phyloP scores from a whole-genome alignment of 2,329 filamentous ascomycete genomes.

The Ceratocystis harringtonii region DNA sequence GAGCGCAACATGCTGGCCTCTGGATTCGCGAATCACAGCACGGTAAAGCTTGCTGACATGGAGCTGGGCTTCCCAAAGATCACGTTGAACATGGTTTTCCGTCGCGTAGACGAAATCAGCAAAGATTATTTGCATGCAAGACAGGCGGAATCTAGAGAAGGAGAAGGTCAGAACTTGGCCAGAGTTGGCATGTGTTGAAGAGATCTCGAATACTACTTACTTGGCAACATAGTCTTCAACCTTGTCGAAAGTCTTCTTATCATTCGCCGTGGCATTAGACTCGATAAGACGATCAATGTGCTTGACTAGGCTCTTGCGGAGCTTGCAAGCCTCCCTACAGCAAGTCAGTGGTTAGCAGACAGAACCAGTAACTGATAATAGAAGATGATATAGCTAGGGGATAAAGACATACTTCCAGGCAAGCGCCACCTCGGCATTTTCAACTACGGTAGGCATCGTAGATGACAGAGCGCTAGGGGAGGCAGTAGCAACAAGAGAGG shows the following conservation, averaged over 20 bases:
- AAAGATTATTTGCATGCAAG: conserved; percentile 58
- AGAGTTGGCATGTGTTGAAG: neutral
- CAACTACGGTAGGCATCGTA: conserved; percentile 14
- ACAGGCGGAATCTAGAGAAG: conserved; percentile 35
- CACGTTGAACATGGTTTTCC: conserved; percentile 48
- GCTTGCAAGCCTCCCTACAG: conserved; percentile 29
- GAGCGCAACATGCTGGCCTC: conserved; percentile 35
- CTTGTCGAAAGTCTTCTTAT: conserved; percentile 30
- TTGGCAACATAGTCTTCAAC: conserved; percentile 31
- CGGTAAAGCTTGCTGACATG: conserved; percentile 61
- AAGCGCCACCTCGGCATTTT: conserved; percentile 15
- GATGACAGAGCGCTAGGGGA: neutral
- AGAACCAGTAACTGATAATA: neutral
- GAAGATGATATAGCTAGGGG: neutral
- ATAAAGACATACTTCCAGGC: conserved; percentile 17
- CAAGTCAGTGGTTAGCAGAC: neutral
- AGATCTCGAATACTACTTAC: conserved; percentile 22
- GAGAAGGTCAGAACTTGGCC: conserved; percentile 8
- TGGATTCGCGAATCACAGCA: conserved; percentile 16
- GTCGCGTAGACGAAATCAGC: conserved; percentile 53
- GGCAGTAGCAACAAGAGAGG: neutral
- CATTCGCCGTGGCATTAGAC: conserved; percentile 25
- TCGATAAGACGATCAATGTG: conserved; percentile 31
- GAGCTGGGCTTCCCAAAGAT: conserved; percentile 66
- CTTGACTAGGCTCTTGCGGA: conserved; percentile 30